These are phyloP conservation scores for Streptanthus diversifolius DNA, from an alignment of 345 rosid species.

Conservation along the genomic window DNA sequence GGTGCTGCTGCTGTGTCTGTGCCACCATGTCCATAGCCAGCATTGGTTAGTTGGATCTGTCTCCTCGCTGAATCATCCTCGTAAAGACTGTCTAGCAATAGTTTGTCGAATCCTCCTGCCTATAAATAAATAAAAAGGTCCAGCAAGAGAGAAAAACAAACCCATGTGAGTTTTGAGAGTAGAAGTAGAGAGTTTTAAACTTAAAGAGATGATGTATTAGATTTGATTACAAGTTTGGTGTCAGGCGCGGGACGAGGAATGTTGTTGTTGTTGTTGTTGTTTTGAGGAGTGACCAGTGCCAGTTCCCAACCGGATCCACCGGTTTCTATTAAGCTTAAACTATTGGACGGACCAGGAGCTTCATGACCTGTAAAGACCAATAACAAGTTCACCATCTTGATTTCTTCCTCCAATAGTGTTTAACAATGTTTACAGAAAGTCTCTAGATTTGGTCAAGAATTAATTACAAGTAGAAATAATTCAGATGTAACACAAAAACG, in stretches of 20 bases:
- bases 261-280: slow-evolving; percentile 47
- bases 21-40: slow-evolving; percentile 69
- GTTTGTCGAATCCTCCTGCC: slow-evolving; percentile 95
- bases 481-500: slow-evolving; percentile 1
- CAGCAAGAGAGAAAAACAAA: not conserved
- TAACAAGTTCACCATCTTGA: not conserved
- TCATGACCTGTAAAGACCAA: slow-evolving; percentile 46
- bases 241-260: slow-evolving; percentile 38
- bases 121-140: slow-evolving; percentile 13
- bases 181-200: not conserved
- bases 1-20: slow-evolving; percentile 1
- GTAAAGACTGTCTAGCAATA: slow-evolving; percentile 85
- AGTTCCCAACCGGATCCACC: slow-evolving; percentile 90
- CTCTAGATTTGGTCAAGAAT: not conserved
- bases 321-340: slow-evolving; percentile 42
- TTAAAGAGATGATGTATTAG: not conserved
- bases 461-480: not conserved
- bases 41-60: slow-evolving; percentile 69
- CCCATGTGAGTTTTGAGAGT: not conserved
- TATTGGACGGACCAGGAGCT: slow-evolving; percentile 43
- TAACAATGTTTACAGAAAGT: not conserved
- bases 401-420: not conserved
- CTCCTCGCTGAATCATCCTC: slow-evolving; percentile 82
- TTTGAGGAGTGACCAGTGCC: slow-evolving; percentile 83
- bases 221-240: slow-evolving; percentile 63